Evolutionary conservation across 495 filamentous ascomycete species (phyloP).

Genomic region (Penicillium ochrochloron): DNA sequence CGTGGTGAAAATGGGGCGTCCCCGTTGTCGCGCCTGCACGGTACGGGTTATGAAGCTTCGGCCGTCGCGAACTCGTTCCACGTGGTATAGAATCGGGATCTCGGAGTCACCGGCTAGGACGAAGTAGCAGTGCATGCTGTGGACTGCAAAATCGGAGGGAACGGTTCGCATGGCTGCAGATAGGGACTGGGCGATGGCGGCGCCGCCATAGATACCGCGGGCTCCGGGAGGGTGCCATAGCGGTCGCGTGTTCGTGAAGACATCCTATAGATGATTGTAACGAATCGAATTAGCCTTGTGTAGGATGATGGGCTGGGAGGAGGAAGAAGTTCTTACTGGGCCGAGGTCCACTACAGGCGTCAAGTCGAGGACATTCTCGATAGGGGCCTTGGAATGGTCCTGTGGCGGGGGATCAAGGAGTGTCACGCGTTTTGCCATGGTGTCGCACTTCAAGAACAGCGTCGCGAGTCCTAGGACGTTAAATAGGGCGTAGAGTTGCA

Average conservation of each 20-base stretch:
- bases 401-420: slow-evolving; percentile 75
- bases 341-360: slow-evolving; percentile 79
- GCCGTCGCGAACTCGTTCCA: slow-evolving; percentile 91
- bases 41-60: slow-evolving; percentile 90
- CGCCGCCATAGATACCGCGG: slow-evolving; percentile 90
- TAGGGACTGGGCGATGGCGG: slow-evolving; percentile 90
- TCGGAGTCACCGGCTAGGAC: slow-evolving; percentile 84
- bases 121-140: slow-evolving; percentile 99
- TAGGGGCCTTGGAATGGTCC: slow-evolving; percentile 72
- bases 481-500: not conserved
- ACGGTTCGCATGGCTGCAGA: slow-evolving; percentile 88
- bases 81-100: slow-evolving; percentile 88
- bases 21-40: slow-evolving; percentile 88
- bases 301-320: not conserved
- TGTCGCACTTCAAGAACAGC: not conserved
- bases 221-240: slow-evolving; percentile 91
- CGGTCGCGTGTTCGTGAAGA: slow-evolving; percentile 91
- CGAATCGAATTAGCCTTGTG: slow-evolving; percentile 13
- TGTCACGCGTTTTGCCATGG: slow-evolving; percentile 56
- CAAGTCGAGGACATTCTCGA: slow-evolving; percentile 89
- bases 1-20: slow-evolving; percentile 91
- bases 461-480: not conserved
- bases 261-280: slow-evolving; percentile 55
- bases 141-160: slow-evolving; percentile 74
- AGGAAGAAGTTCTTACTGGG: slow-evolving; percentile 57